Base-by-base conservation (phyloP, 352 stramenopile species). In the Phytophthora europaea region DNA sequence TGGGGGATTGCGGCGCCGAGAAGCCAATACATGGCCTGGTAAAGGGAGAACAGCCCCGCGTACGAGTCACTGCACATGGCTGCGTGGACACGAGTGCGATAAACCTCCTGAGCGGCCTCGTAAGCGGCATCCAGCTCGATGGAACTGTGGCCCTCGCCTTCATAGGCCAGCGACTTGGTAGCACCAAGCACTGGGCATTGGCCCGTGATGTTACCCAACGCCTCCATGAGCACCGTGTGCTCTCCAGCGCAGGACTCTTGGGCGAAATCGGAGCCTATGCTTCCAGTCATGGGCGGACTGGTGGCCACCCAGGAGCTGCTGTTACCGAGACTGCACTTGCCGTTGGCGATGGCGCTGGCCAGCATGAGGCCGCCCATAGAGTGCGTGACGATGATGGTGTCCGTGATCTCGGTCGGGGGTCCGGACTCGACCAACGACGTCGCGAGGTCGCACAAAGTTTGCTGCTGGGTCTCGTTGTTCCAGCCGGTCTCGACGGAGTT, bases 211-310 rank as follows among this genome's bases (percentile, higher is more conserved):
- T 83, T 75, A 4, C 67, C 78, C 2, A 89, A 31, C 0, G 38
- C 22, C 58, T 79, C 70, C 73, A 88, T 72, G 4, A 81, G 15
- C 38, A 61, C 22, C 12, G 57, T 73, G 10, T 74, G 67, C 5
- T 77, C 65, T n/a, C 72, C 75, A 59, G 22, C 52, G 18, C 82
- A 89, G 6, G 74, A 18, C 12, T 76, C 70, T 45, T 78, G 70
- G n/a, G 82, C 52, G 43, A 77, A 84, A 34, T 89, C 79, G 0
- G 82, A 84, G n/a, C 72, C 78, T 75, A 89, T 87, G 53, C 78
- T 87, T 68, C 82, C 82, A 15, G 38, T 69, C 65, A 89, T 79
- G 2, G 82, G 80, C 4, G 77, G 69, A 36, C 82, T 89, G 20
- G 77, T 70, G 10, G 74, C 72, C 18, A 87, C 36, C 82, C 82